Evolutionary conservation across 2,329 filamentous ascomycete genomes (phyloP), one percentile per base, ranked within the genome.

Genomic region (Elsinoe perseae): DNA sequence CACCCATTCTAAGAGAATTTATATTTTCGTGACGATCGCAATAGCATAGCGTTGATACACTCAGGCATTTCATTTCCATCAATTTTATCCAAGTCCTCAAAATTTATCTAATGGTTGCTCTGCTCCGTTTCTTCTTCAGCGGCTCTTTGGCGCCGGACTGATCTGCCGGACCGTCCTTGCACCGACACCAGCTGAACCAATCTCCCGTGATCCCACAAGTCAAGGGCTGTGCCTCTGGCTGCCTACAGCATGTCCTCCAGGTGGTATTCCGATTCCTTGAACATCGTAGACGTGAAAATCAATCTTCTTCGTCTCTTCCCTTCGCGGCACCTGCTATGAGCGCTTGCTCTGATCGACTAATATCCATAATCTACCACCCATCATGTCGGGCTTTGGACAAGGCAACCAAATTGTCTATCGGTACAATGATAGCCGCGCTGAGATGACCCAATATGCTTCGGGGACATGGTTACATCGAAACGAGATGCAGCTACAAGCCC

Each of bases 1-100:
- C 89, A n/a, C 88, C 90, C 0, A 83, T 95, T 1, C 77, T 95
- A 42, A 95, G 93, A 68, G 89, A 95, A 57, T 96, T 96, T 68
- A 77, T 96, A 52, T 93, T 95, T 69, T 44, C 50, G 2, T 54
- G 52, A 54, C 30, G 52, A 43, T 43, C 28, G 34, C n/a, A 20
- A 54, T 54, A 54, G 36, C 38, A 53, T 40, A 36, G 34, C 50
- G 50, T 4, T 36, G 32, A 38, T n/a, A 18, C n/a, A 28, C 27
- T 3, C 18, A 6, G 14, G 16, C 25, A 30, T 2, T 25, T 27
- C 25, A 23, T 3, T 20, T 23, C 21, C 38, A 18, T 18, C 18
- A 10, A 18, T 14, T 3, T 14, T 32, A 20, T 32, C 7, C 25
- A 16, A 32, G 10, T 36, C 28, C 9, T 36, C 5, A 12, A 14